Evolutionary conservation across 176 grass and related monocot genomes (phyloP).

Genomic region (Oryza rufipogon): DNA sequence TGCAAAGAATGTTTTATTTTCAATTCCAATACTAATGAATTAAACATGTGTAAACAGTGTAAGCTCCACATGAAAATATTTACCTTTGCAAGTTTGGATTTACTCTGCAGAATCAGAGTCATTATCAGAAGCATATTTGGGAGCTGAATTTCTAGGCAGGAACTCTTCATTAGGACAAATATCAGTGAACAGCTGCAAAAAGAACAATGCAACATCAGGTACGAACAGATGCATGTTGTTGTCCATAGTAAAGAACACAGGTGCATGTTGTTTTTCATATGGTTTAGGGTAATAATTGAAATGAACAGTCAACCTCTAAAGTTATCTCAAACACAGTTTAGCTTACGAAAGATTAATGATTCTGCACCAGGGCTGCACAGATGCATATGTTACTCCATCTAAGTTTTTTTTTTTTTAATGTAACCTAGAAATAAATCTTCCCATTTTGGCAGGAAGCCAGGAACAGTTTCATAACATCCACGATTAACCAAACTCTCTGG

Average conservation of each 20-base stretch:
- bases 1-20: conserved; percentile 31
- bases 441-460: conserved; percentile 24
- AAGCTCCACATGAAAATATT: neutral
- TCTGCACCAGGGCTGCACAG: neutral
- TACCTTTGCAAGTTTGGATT: conserved; percentile 41
- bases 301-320: conserved; percentile 32
- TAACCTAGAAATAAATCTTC: conserved; percentile 2
- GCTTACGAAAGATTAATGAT: neutral
- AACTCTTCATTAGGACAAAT: conserved; percentile 79
- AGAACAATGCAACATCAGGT: conserved; percentile 35
- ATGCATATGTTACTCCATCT: conserved; percentile 9
- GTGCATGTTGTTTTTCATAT: neutral
- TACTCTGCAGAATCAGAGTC: conserved; percentile 53
- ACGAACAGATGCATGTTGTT: neutral
- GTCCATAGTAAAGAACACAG: neutral
- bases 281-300: conserved; percentile 16
- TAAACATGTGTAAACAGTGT: conserved; percentile 14
- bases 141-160: conserved; percentile 58
- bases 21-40: neutral
- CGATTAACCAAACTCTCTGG: conserved; percentile 9
- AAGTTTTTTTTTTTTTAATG: neutral
- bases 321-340: conserved; percentile 18
- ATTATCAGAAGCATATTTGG: conserved; percentile 50
- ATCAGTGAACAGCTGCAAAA: conserved; percentile 66
- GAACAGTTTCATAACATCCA: conserved; percentile 20